Evolutionary conservation across 345 rosid genomes (phyloP).

Genomic region (Geranium brycei): DNA sequence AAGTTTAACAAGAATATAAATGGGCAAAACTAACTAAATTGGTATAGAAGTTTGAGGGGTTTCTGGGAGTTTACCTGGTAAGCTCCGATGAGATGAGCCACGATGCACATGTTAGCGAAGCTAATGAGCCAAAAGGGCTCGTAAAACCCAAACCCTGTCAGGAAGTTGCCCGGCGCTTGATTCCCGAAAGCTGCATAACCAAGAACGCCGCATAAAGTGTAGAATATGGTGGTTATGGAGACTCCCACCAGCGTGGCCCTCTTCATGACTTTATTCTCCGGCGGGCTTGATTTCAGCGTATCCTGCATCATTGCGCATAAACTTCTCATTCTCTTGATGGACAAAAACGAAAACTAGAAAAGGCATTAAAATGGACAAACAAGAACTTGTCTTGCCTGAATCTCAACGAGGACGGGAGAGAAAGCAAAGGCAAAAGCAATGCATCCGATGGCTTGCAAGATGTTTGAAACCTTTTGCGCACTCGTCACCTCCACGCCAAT

Average conservation of each 20-base stretch:
- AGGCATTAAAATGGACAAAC: not conserved
- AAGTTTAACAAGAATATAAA: no score
- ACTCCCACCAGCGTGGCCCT: slow-evolving; percentile 45
- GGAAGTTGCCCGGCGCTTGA: slow-evolving; percentile 70
- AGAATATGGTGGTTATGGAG: slow-evolving; percentile 56
- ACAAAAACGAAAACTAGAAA: no score
- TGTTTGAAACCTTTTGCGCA: slow-evolving; percentile 57
- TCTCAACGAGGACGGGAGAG: slow-evolving; percentile 67
- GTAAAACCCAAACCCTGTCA: slow-evolving; percentile 78
- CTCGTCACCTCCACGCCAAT: slow-evolving; percentile 61
- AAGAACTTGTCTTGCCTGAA: slow-evolving; percentile 40
- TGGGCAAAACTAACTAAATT: no score
- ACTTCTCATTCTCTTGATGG: not conserved
- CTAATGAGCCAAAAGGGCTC: slow-evolving; percentile 82
- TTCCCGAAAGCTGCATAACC: slow-evolving; percentile 92
- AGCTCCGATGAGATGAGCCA: slow-evolving; percentile 65
- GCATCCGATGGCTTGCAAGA: slow-evolving; percentile 67
- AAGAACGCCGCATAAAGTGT: slow-evolving; percentile 52
- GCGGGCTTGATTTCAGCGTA: slow-evolving; percentile 37
- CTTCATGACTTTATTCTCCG: slow-evolving; percentile 62
- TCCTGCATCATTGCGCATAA: not conserved
- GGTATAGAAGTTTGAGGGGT: no score
- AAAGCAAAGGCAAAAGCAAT: slow-evolving; percentile 81
- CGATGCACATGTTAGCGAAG: slow-evolving; percentile 73
- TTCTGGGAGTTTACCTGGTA: slow-evolving; percentile 45